These are phyloP conservation scores for Trypethelium eluteriae DNA, from an alignment of 495 filamentous ascomycete genomes.

Conservation along the genomic window DNA sequence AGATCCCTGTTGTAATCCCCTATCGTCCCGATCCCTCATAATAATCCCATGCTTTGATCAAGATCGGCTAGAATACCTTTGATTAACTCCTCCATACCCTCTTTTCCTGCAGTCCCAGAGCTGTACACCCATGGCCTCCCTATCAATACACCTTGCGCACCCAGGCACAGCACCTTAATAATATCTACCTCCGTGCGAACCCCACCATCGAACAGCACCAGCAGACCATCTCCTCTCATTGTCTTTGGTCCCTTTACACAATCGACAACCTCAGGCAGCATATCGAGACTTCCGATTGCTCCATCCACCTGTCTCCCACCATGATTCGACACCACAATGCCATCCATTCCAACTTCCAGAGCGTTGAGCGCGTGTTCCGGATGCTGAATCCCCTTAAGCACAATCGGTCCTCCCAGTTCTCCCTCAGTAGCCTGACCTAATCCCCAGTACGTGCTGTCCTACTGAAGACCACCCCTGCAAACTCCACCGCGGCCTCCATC, in stretches of 20 bases:
- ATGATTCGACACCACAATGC: slow-evolving; percentile 50
- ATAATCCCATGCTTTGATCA: neutral
- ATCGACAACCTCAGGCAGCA: slow-evolving; percentile 31
- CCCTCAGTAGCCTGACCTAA: slow-evolving; percentile 26
- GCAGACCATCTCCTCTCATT: slow-evolving; percentile 23
- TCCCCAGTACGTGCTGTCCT: slow-evolving; percentile 23
- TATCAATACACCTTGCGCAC: slow-evolving; percentile 29
- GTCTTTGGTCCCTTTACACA: slow-evolving; percentile 17
- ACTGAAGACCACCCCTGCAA: slow-evolving; percentile 17
- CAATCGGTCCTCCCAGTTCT: slow-evolving; percentile 36
- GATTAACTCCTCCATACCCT: slow-evolving; percentile 21
- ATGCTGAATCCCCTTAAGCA: slow-evolving; percentile 36
- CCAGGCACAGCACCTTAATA: slow-evolving; percentile 33
- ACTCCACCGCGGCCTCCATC: slow-evolving; percentile 17
- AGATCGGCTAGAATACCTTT: slow-evolving; percentile 21
- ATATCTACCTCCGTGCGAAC: slow-evolving; percentile 31
- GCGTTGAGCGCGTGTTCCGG: slow-evolving; percentile 43
- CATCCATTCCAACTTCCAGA: slow-evolving; percentile 44
- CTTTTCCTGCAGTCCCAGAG: slow-evolving; percentile 23
- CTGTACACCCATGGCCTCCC: slow-evolving; percentile 34
- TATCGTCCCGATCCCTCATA: neutral
- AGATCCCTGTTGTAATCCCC: neutral
- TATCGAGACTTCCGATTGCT: slow-evolving; percentile 28
- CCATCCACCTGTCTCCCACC: slow-evolving; percentile 37
- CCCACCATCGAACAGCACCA: slow-evolving; percentile 32